Percentiles rank a stretch among this genome's conserved stretches.
These are phyloP conservation scores for Agrocybe pediades DNA, from an alignment of 768 basidiomycete genomes.

Conservation along the genomic window DNA sequence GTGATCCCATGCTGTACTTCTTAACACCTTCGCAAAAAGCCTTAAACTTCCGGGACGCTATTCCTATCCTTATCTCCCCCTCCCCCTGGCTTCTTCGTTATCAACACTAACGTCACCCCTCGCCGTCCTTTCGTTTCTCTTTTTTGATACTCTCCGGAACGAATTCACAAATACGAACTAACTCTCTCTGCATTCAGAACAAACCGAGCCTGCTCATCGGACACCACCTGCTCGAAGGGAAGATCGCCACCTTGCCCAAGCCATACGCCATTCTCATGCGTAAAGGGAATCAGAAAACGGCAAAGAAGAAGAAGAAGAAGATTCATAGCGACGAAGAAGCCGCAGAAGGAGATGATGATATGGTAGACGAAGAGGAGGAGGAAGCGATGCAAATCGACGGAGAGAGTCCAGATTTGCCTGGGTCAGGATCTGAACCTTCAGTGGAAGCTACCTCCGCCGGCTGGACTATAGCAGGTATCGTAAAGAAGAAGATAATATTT, in stretches of 20 bases:
- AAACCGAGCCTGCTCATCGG: constrained; percentile 83
- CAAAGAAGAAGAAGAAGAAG: constrained; percentile 6
- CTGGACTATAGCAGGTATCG: constrained; percentile 70
- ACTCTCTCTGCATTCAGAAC: constrained; percentile 42
- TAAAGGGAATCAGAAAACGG: constrained; percentile 10
- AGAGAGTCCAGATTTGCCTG: constrained; percentile 4
- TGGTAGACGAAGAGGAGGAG: constrained; percentile 12
- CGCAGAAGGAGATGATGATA: constrained; percentile 10
- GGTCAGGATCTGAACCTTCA: not conserved
- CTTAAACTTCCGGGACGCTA: not conserved
- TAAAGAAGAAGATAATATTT: constrained; percentile 83
- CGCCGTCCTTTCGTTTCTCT: not conserved
- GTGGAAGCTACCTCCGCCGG: constrained; percentile 19
- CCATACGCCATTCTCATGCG: constrained; percentile 79
- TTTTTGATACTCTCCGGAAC: not conserved
- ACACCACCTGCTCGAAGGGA: constrained; percentile 90
- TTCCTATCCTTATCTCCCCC: not conserved
- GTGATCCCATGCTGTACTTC: too few relatives aligned
- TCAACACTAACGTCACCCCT: not conserved
- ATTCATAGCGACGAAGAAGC: not conserved
- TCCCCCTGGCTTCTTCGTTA: not conserved
- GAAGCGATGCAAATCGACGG: constrained; percentile 23
- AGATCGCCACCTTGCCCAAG: constrained; percentile 72
- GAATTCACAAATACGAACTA: not conserved
- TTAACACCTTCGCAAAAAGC: not conserved